Evolutionary conservation across 1,139 yeast species (phyloP).

Genomic region (Eremothecium gossypii): DNA sequence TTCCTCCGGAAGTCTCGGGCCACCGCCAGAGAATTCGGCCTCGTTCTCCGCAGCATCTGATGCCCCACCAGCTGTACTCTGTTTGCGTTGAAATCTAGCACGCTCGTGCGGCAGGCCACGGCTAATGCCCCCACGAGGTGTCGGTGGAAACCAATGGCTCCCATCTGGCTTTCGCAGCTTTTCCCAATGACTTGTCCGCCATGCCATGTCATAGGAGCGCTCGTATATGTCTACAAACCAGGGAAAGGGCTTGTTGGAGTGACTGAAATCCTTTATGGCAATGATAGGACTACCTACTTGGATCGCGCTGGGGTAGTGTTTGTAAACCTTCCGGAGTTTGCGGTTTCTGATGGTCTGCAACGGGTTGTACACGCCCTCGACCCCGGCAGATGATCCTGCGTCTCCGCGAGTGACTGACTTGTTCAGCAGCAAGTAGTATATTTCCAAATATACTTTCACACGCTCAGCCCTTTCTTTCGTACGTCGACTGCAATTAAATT

Average conservation of each 20-base stretch:
- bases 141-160: slow-evolving; percentile 40
- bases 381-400: slow-evolving; percentile 27
- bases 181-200: slow-evolving; percentile 62
- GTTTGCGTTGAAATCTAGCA: too few relatives aligned
- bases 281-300: slow-evolving; percentile 23
- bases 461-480: slow-evolving; percentile 27
- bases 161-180: slow-evolving; percentile 49
- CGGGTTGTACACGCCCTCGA: slow-evolving; percentile 73
- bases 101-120: too few relatives aligned
- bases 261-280: slow-evolving; percentile 25
- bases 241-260: slow-evolving; percentile 18
- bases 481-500: slow-evolving; percentile 2
- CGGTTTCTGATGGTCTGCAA: slow-evolving; percentile 71
- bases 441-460: slow-evolving; percentile 26
- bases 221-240: slow-evolving; percentile 72
- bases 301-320: slow-evolving; percentile 25
- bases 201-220: slow-evolving; percentile 47
- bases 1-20: too few relatives aligned
- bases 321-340: slow-evolving; percentile 39
- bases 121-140: background rate
- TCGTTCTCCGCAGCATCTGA: too few relatives aligned
- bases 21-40: too few relatives aligned
- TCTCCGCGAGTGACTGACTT: slow-evolving; percentile 14
- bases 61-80: too few relatives aligned
- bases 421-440: slow-evolving; percentile 25